These are phyloP conservation scores for Escovopsis weberi DNA, from an alignment of 2,329 filamentous ascomycete species.

Conservation along the genomic window DNA sequence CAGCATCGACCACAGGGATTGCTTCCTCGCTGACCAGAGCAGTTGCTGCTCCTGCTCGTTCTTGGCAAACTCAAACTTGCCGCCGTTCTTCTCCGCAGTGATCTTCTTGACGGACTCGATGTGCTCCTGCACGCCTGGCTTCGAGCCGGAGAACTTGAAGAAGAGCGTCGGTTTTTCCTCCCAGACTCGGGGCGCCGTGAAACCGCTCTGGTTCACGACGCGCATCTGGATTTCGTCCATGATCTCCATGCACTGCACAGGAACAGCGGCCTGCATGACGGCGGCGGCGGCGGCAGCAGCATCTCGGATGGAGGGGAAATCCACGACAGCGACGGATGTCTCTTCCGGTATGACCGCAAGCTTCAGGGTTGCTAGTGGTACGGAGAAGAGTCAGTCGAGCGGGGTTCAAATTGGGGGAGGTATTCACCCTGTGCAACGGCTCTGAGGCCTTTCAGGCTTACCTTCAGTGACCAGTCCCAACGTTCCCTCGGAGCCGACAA, in stretches of 20 bases:
- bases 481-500: slow-evolving; percentile 71
- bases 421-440: neutral
- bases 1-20: slow-evolving; percentile 73
- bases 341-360: slow-evolving; percentile 63
- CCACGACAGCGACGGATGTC: slow-evolving; percentile 64
- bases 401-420: neutral
- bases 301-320: slow-evolving; percentile 62
- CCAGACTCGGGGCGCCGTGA: slow-evolving; percentile 55
- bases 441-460: slow-evolving; percentile 8
- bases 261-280: slow-evolving; percentile 62
- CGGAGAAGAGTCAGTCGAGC: neutral
- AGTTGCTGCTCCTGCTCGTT: slow-evolving; percentile 57
- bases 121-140: slow-evolving; percentile 63
- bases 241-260: slow-evolving; percentile 66
- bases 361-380: slow-evolving; percentile 51
- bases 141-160: slow-evolving; percentile 76
- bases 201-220: slow-evolving; percentile 62
- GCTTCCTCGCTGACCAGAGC: slow-evolving; percentile 69
- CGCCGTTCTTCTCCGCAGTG: slow-evolving; percentile 47
- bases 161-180: slow-evolving; percentile 65
- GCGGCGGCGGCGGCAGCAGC: slow-evolving; percentile 60
- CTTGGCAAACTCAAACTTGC: slow-evolving; percentile 62
- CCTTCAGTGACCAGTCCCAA: slow-evolving; percentile 66
- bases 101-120: slow-evolving; percentile 55
- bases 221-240: slow-evolving; percentile 84